These are phyloP conservation scores for Warburgia ugandensis DNA, from an alignment of 164 flowering plant species.

Conservation along the genomic window DNA sequence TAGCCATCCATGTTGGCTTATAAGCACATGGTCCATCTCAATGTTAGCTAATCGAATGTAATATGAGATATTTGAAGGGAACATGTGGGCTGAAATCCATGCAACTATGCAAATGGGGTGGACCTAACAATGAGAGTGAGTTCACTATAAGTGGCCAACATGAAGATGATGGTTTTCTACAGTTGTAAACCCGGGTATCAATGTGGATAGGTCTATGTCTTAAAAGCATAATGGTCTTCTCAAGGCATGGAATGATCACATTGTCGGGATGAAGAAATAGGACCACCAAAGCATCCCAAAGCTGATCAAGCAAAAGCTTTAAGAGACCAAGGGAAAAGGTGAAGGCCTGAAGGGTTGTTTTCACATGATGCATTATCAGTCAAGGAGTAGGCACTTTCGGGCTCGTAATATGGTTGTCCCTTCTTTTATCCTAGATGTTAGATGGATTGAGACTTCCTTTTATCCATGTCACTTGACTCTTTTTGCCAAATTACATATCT, in stretches of 20 bases:
- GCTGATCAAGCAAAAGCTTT: too few species aligned
- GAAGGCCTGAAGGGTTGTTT: constrained; percentile 12
- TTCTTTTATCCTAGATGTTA: constrained; percentile 2
- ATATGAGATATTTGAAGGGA: constrained; percentile 3
- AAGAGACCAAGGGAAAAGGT: constrained; percentile 11
- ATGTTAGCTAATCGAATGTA: not conserved
- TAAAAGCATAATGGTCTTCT: constrained; percentile 7
- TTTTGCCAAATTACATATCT: too few species aligned
- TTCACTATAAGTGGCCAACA: constrained; percentile 3
- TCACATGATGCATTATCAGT: constrained; percentile 7
- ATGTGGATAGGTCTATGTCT: constrained; percentile 9
- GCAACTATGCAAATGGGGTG: not conserved
- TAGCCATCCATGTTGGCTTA: not conserved
- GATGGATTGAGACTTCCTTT: not conserved
- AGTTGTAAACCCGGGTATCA: constrained; percentile 1
- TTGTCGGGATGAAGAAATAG: constrained; percentile 10
- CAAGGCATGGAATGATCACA: constrained; percentile 8
- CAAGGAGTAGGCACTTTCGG: constrained; percentile 8
- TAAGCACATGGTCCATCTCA: not conserved
- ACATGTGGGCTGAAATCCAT: constrained; percentile 1
- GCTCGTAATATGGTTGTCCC: constrained; percentile 1
- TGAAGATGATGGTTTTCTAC: constrained; percentile 4
- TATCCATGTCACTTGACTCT: too few species aligned
- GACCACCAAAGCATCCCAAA: constrained; percentile 9
- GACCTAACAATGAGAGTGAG: not conserved